Base-by-base conservation (phyloP, 2,329 filamentous ascomycete genomes). In the Beauveria caledonica region DNA sequence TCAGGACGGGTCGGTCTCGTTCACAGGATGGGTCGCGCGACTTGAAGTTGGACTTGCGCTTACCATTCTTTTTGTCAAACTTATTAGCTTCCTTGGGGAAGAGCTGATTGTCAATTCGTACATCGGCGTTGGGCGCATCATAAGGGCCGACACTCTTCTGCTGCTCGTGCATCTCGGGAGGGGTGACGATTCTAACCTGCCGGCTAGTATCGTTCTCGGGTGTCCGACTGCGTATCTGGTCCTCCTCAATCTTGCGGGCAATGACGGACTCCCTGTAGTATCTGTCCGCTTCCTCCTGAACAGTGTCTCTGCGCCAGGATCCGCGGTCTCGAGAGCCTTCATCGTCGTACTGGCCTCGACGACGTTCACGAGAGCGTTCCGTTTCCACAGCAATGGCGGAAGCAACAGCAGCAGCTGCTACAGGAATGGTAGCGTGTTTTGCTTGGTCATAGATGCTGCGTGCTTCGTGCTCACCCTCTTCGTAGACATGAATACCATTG, bases 121-220 rank as follows among this genome's bases (percentile, higher is more conserved):
- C 83, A 68, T 87, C 85, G n/a, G 85, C 85, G 66, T 87, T 77
- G 2, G 85, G 85, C 8, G 72, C 80, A 63, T 80, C 81, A 60
- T 81, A 87, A 9, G 71, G 77, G 59, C 76, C 78, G 70, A 79
- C 80, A 45, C 76, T 75, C 4, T 63, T 57, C 13, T 62, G 40
- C 11, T 71, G 66, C 2, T 70, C 64, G 10, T 74, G 71, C 60
- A 67, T 69, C 5, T 75, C 71, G 21, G 82, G 82, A 11, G 84
- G 82, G 2, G 82, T 81, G 57, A 82, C 77, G 60, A 86, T 82
- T 53, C 75, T 74, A 50, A 77, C 67, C n/a, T 73, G 59, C 39
- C 70, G 68, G 9, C 72, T 66, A 17, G 76, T 67, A 2, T 69
- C 66, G 4, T 71, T 69, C 50, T 82, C 75, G 1, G 80, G 79